A percentile compares a stretch with the other conserved stretches of the same genome.
phyloP scores from a whole-genome alignment of 2,329 filamentous ascomycete species.

The Ceratocystis diversiconidia region DNA sequence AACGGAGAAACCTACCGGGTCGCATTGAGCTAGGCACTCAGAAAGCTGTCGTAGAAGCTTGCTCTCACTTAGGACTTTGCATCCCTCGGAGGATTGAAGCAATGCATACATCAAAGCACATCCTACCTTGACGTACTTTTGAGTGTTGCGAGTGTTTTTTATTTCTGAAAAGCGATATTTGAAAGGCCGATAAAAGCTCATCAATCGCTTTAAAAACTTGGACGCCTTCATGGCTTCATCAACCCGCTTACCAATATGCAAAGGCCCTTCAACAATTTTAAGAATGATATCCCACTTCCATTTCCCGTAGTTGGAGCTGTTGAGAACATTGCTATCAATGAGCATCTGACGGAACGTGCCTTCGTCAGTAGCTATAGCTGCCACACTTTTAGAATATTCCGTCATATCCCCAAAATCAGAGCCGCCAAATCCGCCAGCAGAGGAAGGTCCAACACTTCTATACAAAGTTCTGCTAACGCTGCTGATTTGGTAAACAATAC shows the following conservation, averaged over 20 bases:
- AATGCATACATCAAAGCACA: constrained; percentile 79
- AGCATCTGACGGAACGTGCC: constrained; percentile 49
- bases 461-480: constrained; percentile 90
- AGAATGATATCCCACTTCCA: constrained; percentile 97
- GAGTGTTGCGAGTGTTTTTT: constrained; percentile 79
- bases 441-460: constrained; percentile 41
- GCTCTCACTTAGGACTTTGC: constrained; percentile 74
- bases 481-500: constrained; percentile 94
- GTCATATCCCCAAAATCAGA: constrained; percentile 35
- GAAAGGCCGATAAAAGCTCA: constrained; percentile 93
- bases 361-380: constrained; percentile 32
- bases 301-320: constrained; percentile 79
- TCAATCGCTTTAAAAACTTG: constrained; percentile 87
- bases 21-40: constrained; percentile 89
- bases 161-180: constrained; percentile 90
- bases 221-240: constrained; percentile 90
- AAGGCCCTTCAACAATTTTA: constrained; percentile 78
- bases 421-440: constrained; percentile 1
- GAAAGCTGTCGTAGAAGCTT: constrained; percentile 88
- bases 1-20: constrained; percentile 46
- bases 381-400: constrained; percentile 32
- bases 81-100: constrained; percentile 71
- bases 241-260: constrained; percentile 78
- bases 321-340: constrained; percentile 71
- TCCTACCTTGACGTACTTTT: constrained; percentile 82